Conservation (phyloP, 345 rosid genomes). For the Passiflora organensis region DNA sequence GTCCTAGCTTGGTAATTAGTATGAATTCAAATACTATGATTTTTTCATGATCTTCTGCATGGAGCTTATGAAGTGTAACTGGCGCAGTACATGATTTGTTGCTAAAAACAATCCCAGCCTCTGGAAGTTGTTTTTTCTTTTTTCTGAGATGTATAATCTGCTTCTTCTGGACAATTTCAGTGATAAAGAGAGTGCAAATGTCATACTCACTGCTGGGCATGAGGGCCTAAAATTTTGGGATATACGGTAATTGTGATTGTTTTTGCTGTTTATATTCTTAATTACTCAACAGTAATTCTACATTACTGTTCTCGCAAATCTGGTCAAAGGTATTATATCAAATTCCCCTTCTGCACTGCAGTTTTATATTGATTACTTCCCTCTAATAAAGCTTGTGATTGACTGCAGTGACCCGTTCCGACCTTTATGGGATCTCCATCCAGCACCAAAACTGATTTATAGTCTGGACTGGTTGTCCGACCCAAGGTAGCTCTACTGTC, state of each 20-base stretch:
- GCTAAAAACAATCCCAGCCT: too few relatives aligned
- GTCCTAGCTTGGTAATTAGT: too few relatives aligned
- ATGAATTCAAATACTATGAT: too few relatives aligned
- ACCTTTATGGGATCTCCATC: conserved; percentile 76
- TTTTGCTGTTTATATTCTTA: neutral
- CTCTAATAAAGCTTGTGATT: conserved; percentile 7
- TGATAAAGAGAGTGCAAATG: conserved; percentile 54
- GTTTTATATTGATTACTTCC: neutral
- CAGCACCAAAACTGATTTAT: conserved; percentile 56
- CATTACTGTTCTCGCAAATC: neutral
- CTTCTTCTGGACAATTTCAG: conserved; percentile 35
- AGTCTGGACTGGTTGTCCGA: conserved; percentile 72
- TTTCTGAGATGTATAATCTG: conserved; percentile 9
- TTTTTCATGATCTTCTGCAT: too few relatives aligned
- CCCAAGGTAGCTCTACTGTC: conserved; percentile 49
- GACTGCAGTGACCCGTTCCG: conserved; percentile 75
- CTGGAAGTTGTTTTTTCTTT: neutral
- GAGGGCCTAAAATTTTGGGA: conserved; percentile 92
- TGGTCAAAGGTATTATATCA: neutral
- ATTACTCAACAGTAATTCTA: conserved; percentile 1
- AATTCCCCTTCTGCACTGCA: neutral
- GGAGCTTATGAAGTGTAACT: too few relatives aligned
- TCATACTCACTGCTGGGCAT: conserved; percentile 79
- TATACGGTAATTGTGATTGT: conserved; percentile 45
- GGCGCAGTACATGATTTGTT: too few relatives aligned